Conservation (phyloP, 1,284 basidiomycete genomes). For the Blastosporella zonata region DNA sequence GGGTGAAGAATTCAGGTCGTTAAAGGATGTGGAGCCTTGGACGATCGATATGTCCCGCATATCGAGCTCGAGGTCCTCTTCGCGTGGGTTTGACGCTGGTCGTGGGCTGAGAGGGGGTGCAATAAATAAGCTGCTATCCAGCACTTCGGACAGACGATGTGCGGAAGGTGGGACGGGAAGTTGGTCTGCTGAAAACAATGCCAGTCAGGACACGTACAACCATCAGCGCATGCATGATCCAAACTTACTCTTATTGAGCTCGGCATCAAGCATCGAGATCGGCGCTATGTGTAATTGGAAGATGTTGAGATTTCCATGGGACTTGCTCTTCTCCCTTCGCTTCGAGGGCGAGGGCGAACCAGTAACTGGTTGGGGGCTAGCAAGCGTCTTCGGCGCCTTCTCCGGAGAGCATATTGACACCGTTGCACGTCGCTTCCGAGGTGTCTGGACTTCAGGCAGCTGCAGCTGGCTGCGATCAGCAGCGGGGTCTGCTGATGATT, state of each 20-base stretch:
- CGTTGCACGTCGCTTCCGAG: slow-evolving; percentile 59
- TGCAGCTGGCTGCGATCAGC: slow-evolving; percentile 22
- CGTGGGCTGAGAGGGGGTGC: slow-evolving; percentile 35
- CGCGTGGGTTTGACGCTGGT: slow-evolving; percentile 22
- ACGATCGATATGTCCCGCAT: slow-evolving; percentile 24
- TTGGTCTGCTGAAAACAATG: slow-evolving; percentile 27
- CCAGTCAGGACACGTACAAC: too few species aligned
- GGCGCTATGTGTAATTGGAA: slow-evolving; percentile 62
- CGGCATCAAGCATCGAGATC: slow-evolving; percentile 56
- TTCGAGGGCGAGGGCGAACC: slow-evolving; percentile 63
- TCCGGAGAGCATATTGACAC: slow-evolving; percentile 61
- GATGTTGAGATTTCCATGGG: slow-evolving; percentile 62
- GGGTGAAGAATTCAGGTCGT: slow-evolving; percentile 59
- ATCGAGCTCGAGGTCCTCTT: slow-evolving; percentile 28
- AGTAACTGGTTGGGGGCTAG: slow-evolving; percentile 33
- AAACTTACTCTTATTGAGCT: slow-evolving; percentile 53
- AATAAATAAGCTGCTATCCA: slow-evolving; percentile 67
- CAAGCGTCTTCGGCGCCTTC: slow-evolving; percentile 24
- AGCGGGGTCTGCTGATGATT: slow-evolving; percentile 14
- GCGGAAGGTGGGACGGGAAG: slow-evolving; percentile 42
- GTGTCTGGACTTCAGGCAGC: slow-evolving; percentile 42
- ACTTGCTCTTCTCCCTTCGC: slow-evolving; percentile 61
- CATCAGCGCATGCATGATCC: neutral
- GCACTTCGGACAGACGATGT: slow-evolving; percentile 54
- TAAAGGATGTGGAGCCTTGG: slow-evolving; percentile 33